Evolutionary conservation across 768 basidiomycete species (phyloP), one percentile per base, ranked within the genome.

Genomic region (Mycena rebaudengoi): DNA sequence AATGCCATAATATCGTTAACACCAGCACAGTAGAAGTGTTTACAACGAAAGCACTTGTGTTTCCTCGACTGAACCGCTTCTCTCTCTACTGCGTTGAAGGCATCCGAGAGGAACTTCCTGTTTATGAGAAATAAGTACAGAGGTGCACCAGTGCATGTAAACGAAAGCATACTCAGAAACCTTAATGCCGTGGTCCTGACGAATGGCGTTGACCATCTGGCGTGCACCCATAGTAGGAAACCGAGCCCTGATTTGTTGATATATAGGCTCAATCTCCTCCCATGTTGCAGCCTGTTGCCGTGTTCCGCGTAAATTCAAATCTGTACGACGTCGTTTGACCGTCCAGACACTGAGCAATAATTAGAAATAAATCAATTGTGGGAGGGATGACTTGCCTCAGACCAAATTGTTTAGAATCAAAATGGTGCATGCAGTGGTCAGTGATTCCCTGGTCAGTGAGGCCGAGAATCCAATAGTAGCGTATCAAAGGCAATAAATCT

Each of bases 1-100:
- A 75, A 49, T 7, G 71, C 48, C 62, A 70, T 70, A 0, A 80
- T 18, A 54, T 84, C 78, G 21, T 76, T 82, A 0, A 81, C 73
- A 0, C 83, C 83, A 4, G 82, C 81, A 4, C 79, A 70, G 67
- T 71, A 80, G 51, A 78, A 83, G 0, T 58, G 61, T 6, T 68
- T 66, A 0, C 76, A 68, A 14, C 68, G 66, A 21, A 83, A 74
- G 0, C 65, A 58, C 3, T 59, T 23, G 3, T 49, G 30, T 33
- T 68, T 67, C 0, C 73, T 60, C 21, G 35, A 33, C 2, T 35
- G 6, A 0, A 80, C 70, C 0, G 66, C 63, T 2, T 72, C 59
- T n/a, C 67, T 68, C 57, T 76, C 69, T 20, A 30, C 13, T 2
- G 1, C 2, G 4, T 30, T 26, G n/a, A 54, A 23, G 1, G 8